Evolutionary conservation across 2,329 filamentous ascomycete species (phyloP).

Genomic region (Elsinoe necatrix): DNA sequence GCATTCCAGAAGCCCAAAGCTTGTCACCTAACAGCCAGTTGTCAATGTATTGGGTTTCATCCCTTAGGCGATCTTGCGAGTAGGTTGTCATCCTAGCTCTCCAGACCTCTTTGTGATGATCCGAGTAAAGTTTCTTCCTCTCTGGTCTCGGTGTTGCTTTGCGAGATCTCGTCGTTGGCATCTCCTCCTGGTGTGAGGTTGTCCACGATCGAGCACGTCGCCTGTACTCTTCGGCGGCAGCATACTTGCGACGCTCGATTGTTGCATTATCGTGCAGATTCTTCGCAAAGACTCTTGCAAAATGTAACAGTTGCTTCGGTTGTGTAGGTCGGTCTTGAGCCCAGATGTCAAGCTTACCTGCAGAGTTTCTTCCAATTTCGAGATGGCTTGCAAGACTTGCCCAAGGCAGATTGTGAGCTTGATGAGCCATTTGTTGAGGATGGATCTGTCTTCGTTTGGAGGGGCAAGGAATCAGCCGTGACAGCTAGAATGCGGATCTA

Average conservation of each 20-base stretch:
- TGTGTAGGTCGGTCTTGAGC: neutral
- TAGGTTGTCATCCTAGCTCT: neutral
- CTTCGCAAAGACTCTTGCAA: neutral
- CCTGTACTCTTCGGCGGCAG: neutral
- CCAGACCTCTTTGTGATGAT: neutral
- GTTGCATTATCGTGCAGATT: slow-evolving; percentile 1
- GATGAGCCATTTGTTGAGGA: slow-evolving; percentile 2
- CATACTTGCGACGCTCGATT: slow-evolving; percentile 2
- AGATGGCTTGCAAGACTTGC: neutral
- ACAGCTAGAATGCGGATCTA: too few species aligned
- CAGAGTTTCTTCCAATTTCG: neutral
- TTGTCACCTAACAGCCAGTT: neutral
- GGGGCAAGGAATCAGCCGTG: neutral
- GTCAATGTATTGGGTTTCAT: slow-evolving; percentile 4
- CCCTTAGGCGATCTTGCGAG: neutral
- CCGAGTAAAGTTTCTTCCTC: slow-evolving; percentile 1
- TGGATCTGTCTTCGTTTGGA: too few species aligned
- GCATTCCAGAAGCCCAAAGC: neutral
- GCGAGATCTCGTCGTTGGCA: neutral
- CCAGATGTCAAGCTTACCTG: neutral
- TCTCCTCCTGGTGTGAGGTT: neutral
- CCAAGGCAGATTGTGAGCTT: slow-evolving; percentile 7
- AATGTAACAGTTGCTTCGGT: neutral
- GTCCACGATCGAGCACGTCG: neutral
- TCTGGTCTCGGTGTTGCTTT: neutral